Base-by-base conservation (phyloP, 345 rosid species). In the Rhodamnia rubescens region DNA sequence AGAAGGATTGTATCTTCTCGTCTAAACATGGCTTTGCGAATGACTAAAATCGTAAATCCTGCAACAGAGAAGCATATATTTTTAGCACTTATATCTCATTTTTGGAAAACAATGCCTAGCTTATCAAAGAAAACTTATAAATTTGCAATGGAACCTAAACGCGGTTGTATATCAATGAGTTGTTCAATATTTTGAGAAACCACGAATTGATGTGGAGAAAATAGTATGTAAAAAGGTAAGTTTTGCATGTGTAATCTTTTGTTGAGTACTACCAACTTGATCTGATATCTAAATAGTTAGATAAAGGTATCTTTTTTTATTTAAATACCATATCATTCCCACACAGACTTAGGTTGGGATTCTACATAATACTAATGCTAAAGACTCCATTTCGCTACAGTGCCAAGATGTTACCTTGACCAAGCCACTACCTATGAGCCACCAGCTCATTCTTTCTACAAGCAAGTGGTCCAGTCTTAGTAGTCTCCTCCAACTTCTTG, bases 1-100 rank as follows among this genome's bases (percentile, higher is more conserved):
- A 92, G 85, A 84, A 98, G 96, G 89, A 94, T 90, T 61, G 96
- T 55, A 59, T 94, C 96, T 91, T 96, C 98, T 84, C 91, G 90
- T 87, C 95, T 93, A 87, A 95, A 96, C 94, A 96, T 92, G 90
- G 98, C 98, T 90, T 96, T 96, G 53, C 96, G 96, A 81, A 92
- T 89, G 74, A 94, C 96, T 90, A 96, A 90, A 85, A 94, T 90
- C 86, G 88, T 89, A 84, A 96, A 87, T 94, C 94, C 96, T 96
- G 90, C 86, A 89, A 44, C 49, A 87, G 64, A 56, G 36, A 59
- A 27, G 52, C 29, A 74, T 69, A 69, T 69, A 69, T 32, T 40
- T 69, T 69, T 24, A 69, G 78, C 78, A 69, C 47, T 69, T 18
- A 36, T 16, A 8, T 64, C 44, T 64, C 6, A 32, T 16, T 64